phyloP scores from a whole-genome alignment of 202 grass and related monocot genomes.

The Setaria italica region DNA sequence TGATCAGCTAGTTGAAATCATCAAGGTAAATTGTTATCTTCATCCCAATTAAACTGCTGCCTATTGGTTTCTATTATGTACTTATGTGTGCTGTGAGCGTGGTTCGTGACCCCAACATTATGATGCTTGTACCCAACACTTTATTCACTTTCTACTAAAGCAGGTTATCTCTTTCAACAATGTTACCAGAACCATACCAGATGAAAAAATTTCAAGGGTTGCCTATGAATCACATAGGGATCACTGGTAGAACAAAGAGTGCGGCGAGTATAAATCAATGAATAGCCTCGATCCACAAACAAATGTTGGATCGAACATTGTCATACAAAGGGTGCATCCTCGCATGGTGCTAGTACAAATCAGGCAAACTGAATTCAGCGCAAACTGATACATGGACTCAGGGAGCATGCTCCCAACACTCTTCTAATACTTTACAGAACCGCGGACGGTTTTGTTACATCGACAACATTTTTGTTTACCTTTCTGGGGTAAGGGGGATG shows the following conservation, averaged over 20 bases:
- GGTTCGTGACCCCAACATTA: too few species aligned
- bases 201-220: background rate
- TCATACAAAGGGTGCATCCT: constrained; percentile 39
- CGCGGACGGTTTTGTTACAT: constrained; percentile 30
- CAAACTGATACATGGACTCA: constrained; percentile 40
- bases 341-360: constrained; percentile 25
- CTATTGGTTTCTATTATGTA: background rate
- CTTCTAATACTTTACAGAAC: constrained; percentile 43
- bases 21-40: constrained; percentile 65
- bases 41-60: constrained; percentile 19
- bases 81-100: too few species aligned
- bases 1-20: constrained; percentile 95
- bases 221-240: background rate
- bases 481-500: background rate
- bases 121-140: too few species aligned
- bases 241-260: background rate
- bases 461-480: constrained; percentile 1
- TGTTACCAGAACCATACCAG: background rate
- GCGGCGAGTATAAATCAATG: constrained; percentile 36
- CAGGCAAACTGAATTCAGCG: constrained; percentile 39
- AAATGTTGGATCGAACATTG: constrained; percentile 33
- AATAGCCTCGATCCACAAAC: constrained; percentile 45
- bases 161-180: too few species aligned
- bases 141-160: too few species aligned
- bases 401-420: constrained; percentile 30